Evolutionary conservation across 192 early-diverging fungal genomes (phyloP), one percentile per base, ranked within the genome.

Genomic region (Coemansia sp.): DNA sequence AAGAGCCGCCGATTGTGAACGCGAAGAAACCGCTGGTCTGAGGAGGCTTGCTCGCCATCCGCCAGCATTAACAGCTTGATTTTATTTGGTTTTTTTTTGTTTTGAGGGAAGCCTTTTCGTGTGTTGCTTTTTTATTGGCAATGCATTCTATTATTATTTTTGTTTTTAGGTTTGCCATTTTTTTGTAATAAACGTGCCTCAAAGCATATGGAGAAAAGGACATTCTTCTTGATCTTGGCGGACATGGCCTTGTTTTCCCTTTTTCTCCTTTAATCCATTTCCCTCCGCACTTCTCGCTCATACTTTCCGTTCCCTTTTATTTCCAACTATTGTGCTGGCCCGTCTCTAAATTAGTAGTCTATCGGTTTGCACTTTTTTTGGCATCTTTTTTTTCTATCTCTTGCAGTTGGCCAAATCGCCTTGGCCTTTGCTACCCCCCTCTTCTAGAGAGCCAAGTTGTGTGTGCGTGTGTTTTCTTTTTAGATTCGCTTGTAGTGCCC

Each of bases 1-100:
- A 41, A 25, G 61, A 45, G 49, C 20, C 59, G 16, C 64, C 70
- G 7, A 60, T 54, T 49, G 63, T 63, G 4, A 53, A 71, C 22
- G 45, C 45, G 1, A 38, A 64, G 41, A 48, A 39, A 51, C 70
- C 57, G 70, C 40, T 72, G 1, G 43, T 58, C 16, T 67, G 37
- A 63, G 40, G 1, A 20, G 5, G 38, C 22, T 1, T 8, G 13
- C 7, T 20, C 9, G 8, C 19, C 25, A 22, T 3, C 8, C 51
- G 8, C 25, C 25, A 25, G n/a, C n/a, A n/a, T 22, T 19, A 4
- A 5, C 8, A 8, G 3, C 19, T 49, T n/a, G 13, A n/a, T 49
- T 53, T 22, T 53, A 2, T 22, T 53, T 53, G n/a, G n/a, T n/a
- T n/a, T n/a, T n/a, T n/a, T n/a, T 25, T 25, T 25, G 25, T 25